These are phyloP conservation scores for Aspergillus unguis DNA, from an alignment of 2,329 filamentous ascomycete genomes.

Conservation along the genomic window DNA sequence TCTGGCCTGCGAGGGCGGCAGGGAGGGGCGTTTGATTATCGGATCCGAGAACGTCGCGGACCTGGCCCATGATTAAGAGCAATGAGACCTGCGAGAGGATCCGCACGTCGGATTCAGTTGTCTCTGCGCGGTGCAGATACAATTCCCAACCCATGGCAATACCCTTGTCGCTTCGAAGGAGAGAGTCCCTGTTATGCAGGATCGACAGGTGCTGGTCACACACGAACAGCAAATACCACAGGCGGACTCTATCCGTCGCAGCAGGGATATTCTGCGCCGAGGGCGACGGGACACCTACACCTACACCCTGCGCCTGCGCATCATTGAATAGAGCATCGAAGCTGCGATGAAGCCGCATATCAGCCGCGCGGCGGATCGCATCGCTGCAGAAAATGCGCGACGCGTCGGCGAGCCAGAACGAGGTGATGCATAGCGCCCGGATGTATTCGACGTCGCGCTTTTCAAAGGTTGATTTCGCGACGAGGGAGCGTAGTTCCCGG, in stretches of 20 bases:
- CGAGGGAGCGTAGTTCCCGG: slow-evolving; percentile 46
- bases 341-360: slow-evolving; percentile 35
- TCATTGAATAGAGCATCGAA: slow-evolving; percentile 33
- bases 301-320: slow-evolving; percentile 3
- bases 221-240: slow-evolving; percentile 37
- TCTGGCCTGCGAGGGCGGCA: slow-evolving; percentile 24
- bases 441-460: slow-evolving; percentile 46
- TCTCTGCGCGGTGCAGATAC: slow-evolving; percentile 31
- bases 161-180: slow-evolving; percentile 35
- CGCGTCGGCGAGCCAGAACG: slow-evolving; percentile 53
- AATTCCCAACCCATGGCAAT: slow-evolving; percentile 35
- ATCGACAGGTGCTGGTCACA: slow-evolving; percentile 39
- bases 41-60: slow-evolving; percentile 33
- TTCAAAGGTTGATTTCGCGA: slow-evolving; percentile 48
- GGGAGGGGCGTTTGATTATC: slow-evolving; percentile 29
- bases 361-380: slow-evolving; percentile 30
- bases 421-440: slow-evolving; percentile 49
- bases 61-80: slow-evolving; percentile 36
- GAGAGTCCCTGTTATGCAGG: slow-evolving; percentile 34
- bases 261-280: slow-evolving; percentile 4
- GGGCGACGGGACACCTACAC: not conserved
- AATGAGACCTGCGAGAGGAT: slow-evolving; percentile 35
- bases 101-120: slow-evolving; percentile 33
- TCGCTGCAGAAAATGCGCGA: slow-evolving; percentile 37
- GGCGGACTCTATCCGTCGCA: slow-evolving; percentile 29